Evolutionary conservation across 1,284 basidiomycete genomes (phyloP).

Genomic region (Pulchroboletus neoregius): DNA sequence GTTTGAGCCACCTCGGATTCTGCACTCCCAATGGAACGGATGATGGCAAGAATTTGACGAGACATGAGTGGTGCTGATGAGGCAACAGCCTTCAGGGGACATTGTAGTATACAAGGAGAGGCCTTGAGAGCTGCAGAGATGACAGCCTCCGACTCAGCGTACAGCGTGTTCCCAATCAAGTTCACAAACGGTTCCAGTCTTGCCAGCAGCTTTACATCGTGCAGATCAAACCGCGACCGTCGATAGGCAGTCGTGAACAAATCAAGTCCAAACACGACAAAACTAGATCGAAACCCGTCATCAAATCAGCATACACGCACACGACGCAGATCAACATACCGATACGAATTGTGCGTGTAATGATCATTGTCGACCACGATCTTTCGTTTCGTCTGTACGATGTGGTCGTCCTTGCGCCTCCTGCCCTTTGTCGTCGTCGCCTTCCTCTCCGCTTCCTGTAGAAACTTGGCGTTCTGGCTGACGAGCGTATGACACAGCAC

Average conservation of each 20-base stretch:
- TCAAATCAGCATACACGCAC: background rate
- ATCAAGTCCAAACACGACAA: slow-evolving; percentile 91
- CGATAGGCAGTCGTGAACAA: slow-evolving; percentile 87
- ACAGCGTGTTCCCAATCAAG: slow-evolving; percentile 90
- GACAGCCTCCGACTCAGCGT: slow-evolving; percentile 79
- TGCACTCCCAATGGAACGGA: slow-evolving; percentile 81
- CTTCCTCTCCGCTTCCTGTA: slow-evolving; percentile 52
- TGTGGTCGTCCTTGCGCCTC: slow-evolving; percentile 51
- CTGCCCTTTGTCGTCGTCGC: slow-evolving; percentile 27
- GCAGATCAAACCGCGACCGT: slow-evolving; percentile 83
- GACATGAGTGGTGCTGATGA: slow-evolving; percentile 83
- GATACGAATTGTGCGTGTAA: slow-evolving; percentile 81
- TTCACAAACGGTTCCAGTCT: slow-evolving; percentile 86
- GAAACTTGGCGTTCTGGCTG: slow-evolving; percentile 85
- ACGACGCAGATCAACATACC: slow-evolving; percentile 41
- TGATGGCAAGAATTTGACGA: slow-evolving; percentile 81
- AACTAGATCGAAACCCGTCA: slow-evolving; percentile 50
- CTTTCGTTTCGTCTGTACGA: slow-evolving; percentile 78
- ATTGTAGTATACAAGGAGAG: slow-evolving; percentile 78
- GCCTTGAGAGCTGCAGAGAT: slow-evolving; percentile 81
- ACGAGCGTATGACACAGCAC: slow-evolving; percentile 88
- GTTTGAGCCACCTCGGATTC: slow-evolving; percentile 90
- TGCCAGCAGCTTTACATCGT: slow-evolving; percentile 65
- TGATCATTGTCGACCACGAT: slow-evolving; percentile 57
- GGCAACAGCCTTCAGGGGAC: slow-evolving; percentile 76